Evolutionary conservation across 1,284 basidiomycete species (phyloP), one percentile per base, ranked within the genome.

Genomic region (Boletus semigastroideus): DNA sequence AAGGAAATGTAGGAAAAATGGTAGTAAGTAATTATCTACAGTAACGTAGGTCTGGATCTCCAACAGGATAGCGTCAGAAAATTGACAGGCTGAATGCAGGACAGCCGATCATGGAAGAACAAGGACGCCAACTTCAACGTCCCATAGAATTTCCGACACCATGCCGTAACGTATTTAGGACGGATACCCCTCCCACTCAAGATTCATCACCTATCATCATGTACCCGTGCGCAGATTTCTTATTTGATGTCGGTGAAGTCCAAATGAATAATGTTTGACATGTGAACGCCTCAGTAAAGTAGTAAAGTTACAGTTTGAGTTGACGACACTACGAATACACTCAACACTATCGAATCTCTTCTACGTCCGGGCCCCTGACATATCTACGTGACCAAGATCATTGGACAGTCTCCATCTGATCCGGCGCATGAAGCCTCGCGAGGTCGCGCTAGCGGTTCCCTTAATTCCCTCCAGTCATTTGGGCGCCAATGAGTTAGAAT

Each of bases 41-140:
- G n/a, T n/a, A n/a, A n/a, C n/a, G n/a, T n/a, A n/a, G n/a, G n/a
- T n/a, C n/a, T n/a, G n/a, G n/a, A n/a, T n/a, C n/a, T n/a, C n/a
- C n/a, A n/a, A n/a, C n/a, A n/a, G n/a, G n/a, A n/a, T 17, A 25
- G 16, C 9, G n/a, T 60, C 16, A 10, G 60, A 6, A 27, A 5
- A 2, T n/a, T 41, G 10, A 5, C 8, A 62, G 56, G 25, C 13
- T 64, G 30, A 61, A 64, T 27, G 54, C 59, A 0, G 57, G 57
- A 34, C 48, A 52, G 30, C 6, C 34, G 2, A 62, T 58, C 13
- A 51, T 57, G n/a, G 57, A 61, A 2, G 39, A 40, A n/a, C 49
- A 30, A 12, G 34, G 50, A 47, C 56, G 47, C 4, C 19, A 33
- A 11, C 42, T 44, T 2, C 39, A 49, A 25, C 34, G 22, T 22